Evolutionary conservation across 1,284 basidiomycete genomes (phyloP).

Genomic region (Boletus semigastroideus): DNA sequence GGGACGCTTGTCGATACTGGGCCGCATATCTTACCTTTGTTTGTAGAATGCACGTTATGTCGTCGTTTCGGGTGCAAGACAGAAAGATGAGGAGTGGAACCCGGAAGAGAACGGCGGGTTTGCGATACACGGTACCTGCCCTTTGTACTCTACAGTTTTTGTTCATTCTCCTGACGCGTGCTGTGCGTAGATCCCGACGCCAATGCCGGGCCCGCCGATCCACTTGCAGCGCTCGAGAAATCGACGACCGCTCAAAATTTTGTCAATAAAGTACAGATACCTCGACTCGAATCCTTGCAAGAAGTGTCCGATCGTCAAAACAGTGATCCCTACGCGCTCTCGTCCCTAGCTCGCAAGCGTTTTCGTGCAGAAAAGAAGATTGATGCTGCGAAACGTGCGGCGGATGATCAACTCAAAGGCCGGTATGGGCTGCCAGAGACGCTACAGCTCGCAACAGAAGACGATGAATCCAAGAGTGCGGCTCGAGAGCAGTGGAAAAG

Average conservation of each 20-base stretch:
- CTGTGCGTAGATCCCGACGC: slow-evolving; percentile 65
- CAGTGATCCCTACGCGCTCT: slow-evolving; percentile 83
- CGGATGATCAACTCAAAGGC: slow-evolving; percentile 68
- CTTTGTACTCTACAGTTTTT: no score
- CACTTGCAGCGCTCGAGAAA: slow-evolving; percentile 88
- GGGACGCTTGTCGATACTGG: not conserved
- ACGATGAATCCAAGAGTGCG: slow-evolving; percentile 50
- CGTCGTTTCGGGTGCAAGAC: slow-evolving; percentile 85
- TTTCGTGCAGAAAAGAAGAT: slow-evolving; percentile 88
- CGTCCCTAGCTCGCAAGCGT: slow-evolving; percentile 67
- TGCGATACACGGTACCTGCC: slow-evolving; percentile 75
- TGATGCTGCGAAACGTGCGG: slow-evolving; percentile 60
- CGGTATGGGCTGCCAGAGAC: slow-evolving; percentile 72
- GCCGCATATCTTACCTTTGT: not conserved
- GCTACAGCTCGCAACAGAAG: slow-evolving; percentile 59
- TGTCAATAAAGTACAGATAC: slow-evolving; percentile 68
- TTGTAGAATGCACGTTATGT: slow-evolving; percentile 90
- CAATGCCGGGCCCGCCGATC: slow-evolving; percentile 64
- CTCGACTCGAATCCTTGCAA: slow-evolving; percentile 79
- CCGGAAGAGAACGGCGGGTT: slow-evolving; percentile 93
- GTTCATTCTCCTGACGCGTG: not conserved
- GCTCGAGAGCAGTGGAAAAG: slow-evolving; percentile 64
- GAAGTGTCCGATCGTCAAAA: slow-evolving; percentile 71
- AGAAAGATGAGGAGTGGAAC: slow-evolving; percentile 95
- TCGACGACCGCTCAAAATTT: slow-evolving; percentile 75